Evolutionary conservation across 345 rosid genomes (phyloP), one percentile per base, ranked within the genome.

Genomic region (Physaria fendleri): DNA sequence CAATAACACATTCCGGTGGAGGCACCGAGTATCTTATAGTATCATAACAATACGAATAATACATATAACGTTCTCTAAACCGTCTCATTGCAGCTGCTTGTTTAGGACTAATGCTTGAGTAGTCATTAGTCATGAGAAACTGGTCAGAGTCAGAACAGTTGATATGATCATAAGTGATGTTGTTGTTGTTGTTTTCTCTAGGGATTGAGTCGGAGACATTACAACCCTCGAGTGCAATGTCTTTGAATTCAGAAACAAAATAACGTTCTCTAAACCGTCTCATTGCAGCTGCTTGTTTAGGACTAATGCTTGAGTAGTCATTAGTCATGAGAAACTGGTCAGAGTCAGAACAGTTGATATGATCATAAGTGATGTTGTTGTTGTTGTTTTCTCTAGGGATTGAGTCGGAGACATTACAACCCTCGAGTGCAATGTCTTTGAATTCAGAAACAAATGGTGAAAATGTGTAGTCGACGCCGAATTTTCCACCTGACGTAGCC

Each of bases 31-130:
- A 93, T 13, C 99, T 46, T 3, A 84, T 0, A 0, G 71, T 55
- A 12, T 93, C 97, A 0, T 93, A 86, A 51, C 99, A 93, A 32
- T 93, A 89, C 0, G 99, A 84, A 50, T 93, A 93, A 41, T 89
- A 93, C 86, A 89, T 89, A 30, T 66, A 83, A 37, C 79, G 86
- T 12, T 83, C 85, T 0, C 99, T 79, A 32, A 88, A 86, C 7
- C 67, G 62, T 0, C 84, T 62, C 97, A 93, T 93, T 0, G 87
- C 75, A 0, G 54, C 29, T 2, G 79, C 78, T 32, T 60, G 80
- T 46, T 48, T 34, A 0, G 78, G 70, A 0, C 73, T 76, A 40
- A 89, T 63, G 6, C 42, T 9, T 25, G 85, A 49, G 51, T 76
- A 78, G 29, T 80, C 88, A 3, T 69, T 78, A 8, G 57, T 33